A percentile compares a stretch with the other conserved stretches of the same genome.
Conservation (phyloP, 1,284 basidiomycete species). For the Malassezia japonica region DNA sequence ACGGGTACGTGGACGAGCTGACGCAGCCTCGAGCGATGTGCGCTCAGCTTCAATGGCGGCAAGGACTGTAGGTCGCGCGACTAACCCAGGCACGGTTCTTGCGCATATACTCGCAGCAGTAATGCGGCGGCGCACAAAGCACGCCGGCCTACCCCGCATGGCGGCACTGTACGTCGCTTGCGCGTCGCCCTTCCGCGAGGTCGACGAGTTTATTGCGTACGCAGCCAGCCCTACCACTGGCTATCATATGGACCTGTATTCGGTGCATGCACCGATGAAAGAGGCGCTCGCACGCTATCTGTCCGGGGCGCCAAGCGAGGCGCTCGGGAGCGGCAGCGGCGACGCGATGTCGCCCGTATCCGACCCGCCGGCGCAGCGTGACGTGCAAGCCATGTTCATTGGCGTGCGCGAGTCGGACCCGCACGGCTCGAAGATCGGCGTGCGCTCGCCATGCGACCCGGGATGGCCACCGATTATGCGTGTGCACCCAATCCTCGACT, state of each 20-base stretch:
- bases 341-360: neutral
- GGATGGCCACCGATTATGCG: slow-evolving; percentile 83
- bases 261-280: slow-evolving; percentile 71
- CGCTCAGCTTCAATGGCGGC: slow-evolving; percentile 87
- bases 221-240: slow-evolving; percentile 50
- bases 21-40: slow-evolving; percentile 50
- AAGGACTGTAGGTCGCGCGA: too few species aligned
- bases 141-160: slow-evolving; percentile 53
- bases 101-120: slow-evolving; percentile 73
- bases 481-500: slow-evolving; percentile 90
- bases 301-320: slow-evolving; percentile 49
- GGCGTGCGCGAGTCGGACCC: slow-evolving; percentile 82
- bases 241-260: slow-evolving; percentile 74
- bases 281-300: slow-evolving; percentile 64
- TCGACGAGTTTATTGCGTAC: slow-evolving; percentile 73
- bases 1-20: slow-evolving; percentile 19
- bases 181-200: slow-evolving; percentile 70
- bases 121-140: slow-evolving; percentile 52
- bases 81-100: too few species aligned
- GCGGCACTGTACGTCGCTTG: slow-evolving; percentile 79
- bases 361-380: slow-evolving; percentile 1
- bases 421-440: slow-evolving; percentile 56
- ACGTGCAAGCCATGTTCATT: slow-evolving; percentile 68
- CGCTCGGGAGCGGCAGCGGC: slow-evolving; percentile 7
- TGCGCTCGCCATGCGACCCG: slow-evolving; percentile 27